Conservation (phyloP, 257 asterid genomes). For the Marsdenia floribunda region DNA sequence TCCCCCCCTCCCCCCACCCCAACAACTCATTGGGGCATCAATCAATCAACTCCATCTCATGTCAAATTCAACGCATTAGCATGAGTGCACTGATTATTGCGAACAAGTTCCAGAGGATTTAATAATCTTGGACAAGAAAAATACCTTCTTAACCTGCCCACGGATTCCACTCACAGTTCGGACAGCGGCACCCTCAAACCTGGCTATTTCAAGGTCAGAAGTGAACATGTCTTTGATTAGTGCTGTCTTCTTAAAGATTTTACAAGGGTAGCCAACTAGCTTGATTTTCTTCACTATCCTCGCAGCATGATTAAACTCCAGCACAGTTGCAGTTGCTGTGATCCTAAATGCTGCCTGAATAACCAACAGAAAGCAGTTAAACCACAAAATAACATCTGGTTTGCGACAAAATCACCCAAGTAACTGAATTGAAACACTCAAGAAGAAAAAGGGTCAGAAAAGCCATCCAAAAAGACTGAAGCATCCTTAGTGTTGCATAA, state of each 20-base stretch:
- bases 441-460: background rate
- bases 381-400: background rate
- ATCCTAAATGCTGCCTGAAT: slow-evolving; percentile 90
- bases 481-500: too few relatives aligned
- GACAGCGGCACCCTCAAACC: slow-evolving; percentile 93
- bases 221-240: slow-evolving; percentile 93
- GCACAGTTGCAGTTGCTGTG: slow-evolving; percentile 82
- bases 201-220: slow-evolving; percentile 97
- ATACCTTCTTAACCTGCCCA: slow-evolving; percentile 97
- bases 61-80: background rate
- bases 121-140: slow-evolving; percentile 3
- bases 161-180: slow-evolving; percentile 96
- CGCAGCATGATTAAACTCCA: slow-evolving; percentile 92
- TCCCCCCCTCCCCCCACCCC: background rate
- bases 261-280: slow-evolving; percentile 85
- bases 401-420: background rate
- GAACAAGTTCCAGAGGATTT: background rate
- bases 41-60: background rate
- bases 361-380: slow-evolving; percentile 14
- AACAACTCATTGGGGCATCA: background rate
- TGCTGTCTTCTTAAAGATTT: slow-evolving; percentile 92
- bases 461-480: background rate
- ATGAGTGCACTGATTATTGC: background rate
- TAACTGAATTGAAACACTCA: background rate
- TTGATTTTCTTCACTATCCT: slow-evolving; percentile 82